These are phyloP conservation scores for Camellia granthamiana DNA, from an alignment of 148 eudicot species.

Conservation along the genomic window DNA sequence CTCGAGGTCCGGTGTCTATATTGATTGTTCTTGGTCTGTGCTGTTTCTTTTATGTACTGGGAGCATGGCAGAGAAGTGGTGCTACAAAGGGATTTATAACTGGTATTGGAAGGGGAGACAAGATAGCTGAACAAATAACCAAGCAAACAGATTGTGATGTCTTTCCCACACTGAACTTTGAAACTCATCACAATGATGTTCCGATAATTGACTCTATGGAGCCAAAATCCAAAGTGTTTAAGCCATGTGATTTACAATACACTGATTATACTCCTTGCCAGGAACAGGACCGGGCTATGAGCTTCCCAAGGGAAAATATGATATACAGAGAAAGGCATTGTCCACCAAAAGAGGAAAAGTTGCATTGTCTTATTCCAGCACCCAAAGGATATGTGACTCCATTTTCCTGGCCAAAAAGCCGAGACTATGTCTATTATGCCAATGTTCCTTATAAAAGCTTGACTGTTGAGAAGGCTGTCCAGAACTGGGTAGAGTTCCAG, in stretches of 20 bases:
- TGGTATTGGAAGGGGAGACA: conserved; percentile 26
- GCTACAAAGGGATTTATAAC: too few relatives aligned
- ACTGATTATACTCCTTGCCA: conserved; percentile 36
- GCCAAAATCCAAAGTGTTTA: conserved; percentile 24
- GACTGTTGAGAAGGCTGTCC: conserved; percentile 33
- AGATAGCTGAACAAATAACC: conserved; percentile 14
- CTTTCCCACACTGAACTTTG: conserved; percentile 23
- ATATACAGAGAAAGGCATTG: conserved; percentile 37
- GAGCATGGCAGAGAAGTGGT: conserved; percentile 36
- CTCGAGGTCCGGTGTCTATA: conserved; percentile 26
- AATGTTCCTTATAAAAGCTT: conserved; percentile 33
- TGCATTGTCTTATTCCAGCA: conserved; percentile 31
- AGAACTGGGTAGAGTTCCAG: conserved; percentile 35
- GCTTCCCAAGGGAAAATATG: conserved; percentile 33
- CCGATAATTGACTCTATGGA: conserved; percentile 15
- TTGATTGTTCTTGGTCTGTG: conserved; percentile 28
- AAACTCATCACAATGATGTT: conserved; percentile 24
- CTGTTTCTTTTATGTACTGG: conserved; percentile 29
- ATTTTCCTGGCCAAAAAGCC: conserved; percentile 37
- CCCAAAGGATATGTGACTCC: conserved; percentile 31
- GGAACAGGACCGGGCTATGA: conserved; percentile 39
- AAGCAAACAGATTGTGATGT: conserved; percentile 21
- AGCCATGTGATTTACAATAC: conserved; percentile 26
- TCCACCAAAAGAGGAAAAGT: conserved; percentile 27
- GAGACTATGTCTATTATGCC: conserved; percentile 35